These are phyloP conservation scores for Chloranthus sessilifolius DNA, from an alignment of 164 flowering plant species.

Conservation along the genomic window DNA sequence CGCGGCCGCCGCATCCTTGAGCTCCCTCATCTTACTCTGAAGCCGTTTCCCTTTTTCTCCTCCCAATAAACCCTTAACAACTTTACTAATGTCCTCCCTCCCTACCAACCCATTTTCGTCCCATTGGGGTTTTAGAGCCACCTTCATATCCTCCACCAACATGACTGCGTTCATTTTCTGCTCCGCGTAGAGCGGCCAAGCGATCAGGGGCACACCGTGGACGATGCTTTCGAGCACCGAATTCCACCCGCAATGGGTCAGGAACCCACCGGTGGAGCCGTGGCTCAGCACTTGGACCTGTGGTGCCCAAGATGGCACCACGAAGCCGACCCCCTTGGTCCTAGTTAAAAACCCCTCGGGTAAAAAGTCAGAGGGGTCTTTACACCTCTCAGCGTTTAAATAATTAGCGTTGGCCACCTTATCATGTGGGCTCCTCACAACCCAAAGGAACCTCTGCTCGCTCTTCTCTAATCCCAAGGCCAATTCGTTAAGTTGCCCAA, in stretches of 20 bases:
- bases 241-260: constrained; percentile 47
- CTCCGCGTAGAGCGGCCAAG: constrained; percentile 48
- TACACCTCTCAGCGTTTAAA: constrained; percentile 9
- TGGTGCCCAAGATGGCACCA: constrained; percentile 42
- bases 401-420: constrained; percentile 15
- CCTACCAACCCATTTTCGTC: constrained; percentile 17
- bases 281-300: constrained; percentile 32
- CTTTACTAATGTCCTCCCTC: constrained; percentile 24
- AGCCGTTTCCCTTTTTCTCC: constrained; percentile 27
- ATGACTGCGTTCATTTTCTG: constrained; percentile 38
- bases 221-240: constrained; percentile 35
- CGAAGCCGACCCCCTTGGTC: constrained; percentile 26
- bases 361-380: constrained; percentile 21
- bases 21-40: constrained; percentile 12
- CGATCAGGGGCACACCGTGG: constrained; percentile 35
- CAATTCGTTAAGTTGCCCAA: constrained; percentile 27
- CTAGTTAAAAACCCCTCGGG: constrained; percentile 30
- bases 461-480: constrained; percentile 39
- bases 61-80: constrained; percentile 24
- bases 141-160: constrained; percentile 22
- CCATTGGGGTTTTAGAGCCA: constrained; percentile 21
- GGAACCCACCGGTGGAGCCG: constrained; percentile 32
- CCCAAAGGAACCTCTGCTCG: constrained; percentile 38
- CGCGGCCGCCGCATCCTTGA: constrained; percentile 11
- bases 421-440: constrained; percentile 27